These are phyloP conservation scores for Cercophora samala DNA, from an alignment of 495 filamentous ascomycete genomes.

Conservation along the genomic window DNA sequence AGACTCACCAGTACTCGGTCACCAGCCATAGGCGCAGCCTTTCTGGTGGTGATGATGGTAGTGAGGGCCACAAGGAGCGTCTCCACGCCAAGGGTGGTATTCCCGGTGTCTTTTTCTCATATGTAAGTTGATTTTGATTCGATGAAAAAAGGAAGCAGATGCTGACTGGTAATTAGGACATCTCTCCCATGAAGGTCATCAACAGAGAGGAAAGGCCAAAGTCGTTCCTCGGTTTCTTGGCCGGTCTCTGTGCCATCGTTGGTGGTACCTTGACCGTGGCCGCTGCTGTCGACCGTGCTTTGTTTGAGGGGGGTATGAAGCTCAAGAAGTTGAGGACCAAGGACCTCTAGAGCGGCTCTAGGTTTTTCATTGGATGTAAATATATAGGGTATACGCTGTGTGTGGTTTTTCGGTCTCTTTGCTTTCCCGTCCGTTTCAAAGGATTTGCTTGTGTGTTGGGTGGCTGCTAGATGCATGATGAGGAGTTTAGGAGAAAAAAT, in stretches of 20 bases:
- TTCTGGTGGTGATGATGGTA: slow-evolving; percentile 71
- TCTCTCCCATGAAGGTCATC: slow-evolving; percentile 99
- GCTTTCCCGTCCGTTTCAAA: background rate
- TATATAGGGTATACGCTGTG: slow-evolving; percentile 16
- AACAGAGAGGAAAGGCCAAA: slow-evolving; percentile 89
- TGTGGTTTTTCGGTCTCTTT: background rate
- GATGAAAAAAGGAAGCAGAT: background rate
- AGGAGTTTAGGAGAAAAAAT: slow-evolving; percentile 1
- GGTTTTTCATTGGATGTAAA: slow-evolving; percentile 5
- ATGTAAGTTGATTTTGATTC: slow-evolving; percentile 52
- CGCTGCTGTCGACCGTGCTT: slow-evolving; percentile 82
- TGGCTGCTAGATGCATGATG: slow-evolving; percentile 1
- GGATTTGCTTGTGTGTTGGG: background rate
- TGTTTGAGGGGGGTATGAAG: slow-evolving; percentile 82
- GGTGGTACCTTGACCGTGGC: slow-evolving; percentile 95
- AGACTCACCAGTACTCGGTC: slow-evolving; percentile 97
- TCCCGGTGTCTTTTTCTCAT: slow-evolving; percentile 97
- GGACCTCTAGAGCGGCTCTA: slow-evolving; percentile 37
- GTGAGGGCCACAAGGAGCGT: slow-evolving; percentile 84
- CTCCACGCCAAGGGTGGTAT: slow-evolving; percentile 88
- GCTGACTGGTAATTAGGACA: slow-evolving; percentile 60
- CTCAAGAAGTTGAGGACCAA: slow-evolving; percentile 81
- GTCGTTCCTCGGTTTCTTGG: slow-evolving; percentile 83
- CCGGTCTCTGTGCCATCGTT: slow-evolving; percentile 89
- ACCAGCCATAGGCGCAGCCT: slow-evolving; percentile 91